phyloP scores from a whole-genome alignment of 2,329 filamentous ascomycete genomes.

The Ophiostoma montium region DNA sequence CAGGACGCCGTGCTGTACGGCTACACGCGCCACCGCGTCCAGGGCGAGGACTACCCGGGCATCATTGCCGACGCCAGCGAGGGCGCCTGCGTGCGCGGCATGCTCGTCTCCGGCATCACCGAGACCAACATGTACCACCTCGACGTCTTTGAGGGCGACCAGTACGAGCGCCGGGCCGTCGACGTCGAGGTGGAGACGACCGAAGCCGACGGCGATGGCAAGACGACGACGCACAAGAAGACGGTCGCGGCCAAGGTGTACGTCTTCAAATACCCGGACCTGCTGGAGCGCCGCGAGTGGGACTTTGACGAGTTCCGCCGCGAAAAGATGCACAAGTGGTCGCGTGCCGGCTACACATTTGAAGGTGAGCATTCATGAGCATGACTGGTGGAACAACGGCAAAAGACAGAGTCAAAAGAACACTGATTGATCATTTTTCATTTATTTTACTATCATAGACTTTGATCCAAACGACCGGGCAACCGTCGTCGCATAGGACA shows the following conservation, averaged over 20 bases:
- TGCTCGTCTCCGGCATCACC: slow-evolving; percentile 65
- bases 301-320: slow-evolving; percentile 71
- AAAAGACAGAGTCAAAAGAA: too few species aligned
- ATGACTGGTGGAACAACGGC: too few species aligned
- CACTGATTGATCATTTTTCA: too few species aligned
- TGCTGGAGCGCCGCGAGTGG: slow-evolving; percentile 66
- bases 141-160: slow-evolving; percentile 66
- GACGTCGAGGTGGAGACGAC: slow-evolving; percentile 25
- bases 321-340: slow-evolving; percentile 51
- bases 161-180: slow-evolving; percentile 49
- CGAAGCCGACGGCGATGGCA: neutral
- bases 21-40: slow-evolving; percentile 58
- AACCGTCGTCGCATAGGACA: slow-evolving; percentile 7
- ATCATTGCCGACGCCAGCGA: slow-evolving; percentile 41
- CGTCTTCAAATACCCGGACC: slow-evolving; percentile 37
- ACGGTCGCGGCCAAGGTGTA: slow-evolving; percentile 40
- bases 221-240: neutral
- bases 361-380: slow-evolving; percentile 21
- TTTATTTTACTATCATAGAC: slow-evolving; percentile 5
- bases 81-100: slow-evolving; percentile 53
- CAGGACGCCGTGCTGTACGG: slow-evolving; percentile 61
- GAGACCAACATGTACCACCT: slow-evolving; percentile 60
- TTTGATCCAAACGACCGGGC: slow-evolving; percentile 13
- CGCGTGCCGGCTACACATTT: slow-evolving; percentile 33
- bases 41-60: slow-evolving; percentile 63